These are phyloP conservation scores for Thoreauomyces humboldtii DNA, from an alignment of 192 early-diverging fungal genomes.

Conservation along the genomic window DNA sequence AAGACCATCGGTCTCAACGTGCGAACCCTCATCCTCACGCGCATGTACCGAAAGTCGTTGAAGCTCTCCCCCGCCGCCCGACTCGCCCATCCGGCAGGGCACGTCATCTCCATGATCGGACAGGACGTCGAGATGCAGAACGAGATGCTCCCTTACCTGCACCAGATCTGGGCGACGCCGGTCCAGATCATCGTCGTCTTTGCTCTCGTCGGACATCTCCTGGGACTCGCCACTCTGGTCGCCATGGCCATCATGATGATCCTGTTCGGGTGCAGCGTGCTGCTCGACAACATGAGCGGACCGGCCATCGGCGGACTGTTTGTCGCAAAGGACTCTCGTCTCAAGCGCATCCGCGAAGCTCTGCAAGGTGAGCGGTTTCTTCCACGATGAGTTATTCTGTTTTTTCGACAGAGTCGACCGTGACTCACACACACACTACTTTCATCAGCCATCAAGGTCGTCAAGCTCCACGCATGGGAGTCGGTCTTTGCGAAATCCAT, in stretches of 20 bases:
- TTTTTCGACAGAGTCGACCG: neutral
- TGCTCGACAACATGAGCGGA: neutral
- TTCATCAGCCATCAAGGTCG: slow-evolving; percentile 85
- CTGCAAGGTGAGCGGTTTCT: neutral
- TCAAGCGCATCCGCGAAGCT: slow-evolving; percentile 6
- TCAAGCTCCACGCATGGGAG: slow-evolving; percentile 95
- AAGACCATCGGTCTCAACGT: neutral
- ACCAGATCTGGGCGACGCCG: neutral
- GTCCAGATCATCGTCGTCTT: neutral
- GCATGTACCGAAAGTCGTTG: slow-evolving; percentile 28
- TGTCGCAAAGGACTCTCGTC: slow-evolving; percentile 1
- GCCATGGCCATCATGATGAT: slow-evolving; percentile 1
- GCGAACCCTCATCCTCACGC: slow-evolving; percentile 2
- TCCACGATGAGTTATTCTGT: neutral
- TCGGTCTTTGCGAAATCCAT: slow-evolving; percentile 68
- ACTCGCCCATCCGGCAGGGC: neutral
- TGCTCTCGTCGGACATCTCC: neutral
- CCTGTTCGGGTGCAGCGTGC: neutral
- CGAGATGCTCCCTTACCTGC: neutral
- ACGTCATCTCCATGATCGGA: neutral
- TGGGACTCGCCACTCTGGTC: neutral
- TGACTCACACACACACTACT: no score
- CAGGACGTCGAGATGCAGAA: neutral
- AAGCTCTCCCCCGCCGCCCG: slow-evolving; percentile 17
- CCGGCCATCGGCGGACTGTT: neutral